Base-by-base conservation (phyloP, 2,329 filamentous ascomycete species). In the Fusarium napiforme region DNA sequence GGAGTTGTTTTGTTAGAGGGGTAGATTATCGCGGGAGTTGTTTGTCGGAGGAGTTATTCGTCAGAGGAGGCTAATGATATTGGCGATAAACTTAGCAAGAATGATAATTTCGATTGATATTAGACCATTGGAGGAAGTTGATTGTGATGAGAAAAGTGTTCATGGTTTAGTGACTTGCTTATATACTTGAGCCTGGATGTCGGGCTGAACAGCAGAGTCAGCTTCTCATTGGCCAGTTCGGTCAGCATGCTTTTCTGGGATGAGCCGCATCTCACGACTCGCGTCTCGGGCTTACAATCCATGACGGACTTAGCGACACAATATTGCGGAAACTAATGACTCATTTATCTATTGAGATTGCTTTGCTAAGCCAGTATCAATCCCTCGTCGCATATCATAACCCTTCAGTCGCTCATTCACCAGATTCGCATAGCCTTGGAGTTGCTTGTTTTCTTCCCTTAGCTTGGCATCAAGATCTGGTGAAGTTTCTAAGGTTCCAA, bases 401-500 rank as follows among this genome's bases (percentile, higher is more conserved):
- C 55, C 60, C 69, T 69, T 81, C 1, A 82, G 62, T 69, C 80
- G 79, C 66, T 81, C 78, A 53, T 73, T 68, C 16, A 84, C 60
- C 5, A 69, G 60, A 30, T 63, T 78, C 32, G 80, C 79, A 45
- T 83, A 18, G 12, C 2, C 47, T n/a, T 82, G 78, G 19, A 84
- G 72, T 49, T 67, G 74, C 18, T 80, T 73, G 37, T 78, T 79
- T 68, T 83, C 81, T 19, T 56, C 73, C 60, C n/a, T 78, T 36
- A 84, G 69, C 64, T 77, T 43, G 15, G 61, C 62, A 77, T 74
- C 10, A 52, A 77, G 40, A 62, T 78, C 76, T 59, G 77, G 63
- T 34, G 79, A 79, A 47, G 68, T 78, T 42, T 81, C 75, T 16
- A 84, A 53, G 60, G 74, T 65, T 9, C 81, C 80, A 26, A 83